These are phyloP conservation scores for Ochetophila trinervis DNA, from an alignment of 306 rosid species.

Conservation along the genomic window DNA sequence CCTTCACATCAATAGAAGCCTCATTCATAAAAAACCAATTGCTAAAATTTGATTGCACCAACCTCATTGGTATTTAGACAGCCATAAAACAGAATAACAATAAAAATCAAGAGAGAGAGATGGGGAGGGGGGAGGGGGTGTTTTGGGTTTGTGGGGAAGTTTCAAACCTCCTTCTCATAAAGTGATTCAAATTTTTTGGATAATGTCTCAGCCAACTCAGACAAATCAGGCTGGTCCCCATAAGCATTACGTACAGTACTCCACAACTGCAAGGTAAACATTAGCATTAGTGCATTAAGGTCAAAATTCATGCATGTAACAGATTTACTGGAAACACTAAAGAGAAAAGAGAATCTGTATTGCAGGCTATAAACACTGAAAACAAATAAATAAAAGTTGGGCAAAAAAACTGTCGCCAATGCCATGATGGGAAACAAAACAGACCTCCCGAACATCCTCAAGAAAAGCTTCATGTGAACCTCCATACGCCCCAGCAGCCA, in stretches of 20 bases:
- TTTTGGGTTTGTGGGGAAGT: too few relatives aligned
- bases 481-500: conserved; percentile 86
- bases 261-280: conserved; percentile 76
- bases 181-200: conserved; percentile 68
- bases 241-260: conserved; percentile 73
- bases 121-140: conserved; percentile 1
- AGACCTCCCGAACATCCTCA: conserved; percentile 93
- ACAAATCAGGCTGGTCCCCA: conserved; percentile 83
- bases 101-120: not conserved
- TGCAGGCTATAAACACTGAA: not conserved
- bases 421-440: conserved; percentile 26
- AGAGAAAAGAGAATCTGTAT: not conserved
- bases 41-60: conserved; percentile 8
- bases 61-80: not conserved
- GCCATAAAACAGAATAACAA: not conserved
- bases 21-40: conserved; percentile 1
- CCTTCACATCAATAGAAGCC: conserved; percentile 6
- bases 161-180: conserved; percentile 71
- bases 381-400: not conserved
- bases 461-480: conserved; percentile 86
- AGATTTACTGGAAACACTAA: not conserved
- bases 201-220: conserved; percentile 77
- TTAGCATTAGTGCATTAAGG: conserved; percentile 13
- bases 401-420: not conserved
- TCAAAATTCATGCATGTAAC: not conserved